These are phyloP conservation scores for Plasmodium billcollinsi DNA, from an alignment of 169 alveolate genomes.

Conservation along the genomic window DNA sequence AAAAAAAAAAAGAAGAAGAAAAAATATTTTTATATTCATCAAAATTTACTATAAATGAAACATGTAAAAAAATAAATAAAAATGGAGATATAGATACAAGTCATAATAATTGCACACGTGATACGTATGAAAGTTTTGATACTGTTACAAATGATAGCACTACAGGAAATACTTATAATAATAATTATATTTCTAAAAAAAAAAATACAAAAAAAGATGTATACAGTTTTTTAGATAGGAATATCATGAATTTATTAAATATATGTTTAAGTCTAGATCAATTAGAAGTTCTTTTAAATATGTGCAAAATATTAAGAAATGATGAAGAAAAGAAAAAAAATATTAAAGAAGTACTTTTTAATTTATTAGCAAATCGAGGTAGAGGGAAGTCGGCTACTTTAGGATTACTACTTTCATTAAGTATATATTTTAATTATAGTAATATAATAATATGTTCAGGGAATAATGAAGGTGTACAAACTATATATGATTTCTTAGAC, in stretches of 20 bases:
- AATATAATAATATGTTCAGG: slow-evolving; percentile 99
- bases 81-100: background rate
- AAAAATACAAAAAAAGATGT: background rate
- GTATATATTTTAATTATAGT: slow-evolving; percentile 92
- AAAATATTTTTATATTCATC: slow-evolving; percentile 39
- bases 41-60: background rate
- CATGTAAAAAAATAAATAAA: background rate
- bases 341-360: slow-evolving; percentile 55
- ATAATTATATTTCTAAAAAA: background rate
- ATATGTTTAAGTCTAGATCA: slow-evolving; percentile 71
- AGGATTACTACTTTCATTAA: slow-evolving; percentile 96
- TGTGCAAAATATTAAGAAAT: slow-evolving; percentile 64
- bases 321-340: slow-evolving; percentile 60
- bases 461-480: slow-evolving; percentile 97
- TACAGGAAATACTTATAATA: background rate
- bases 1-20: slow-evolving; percentile 77
- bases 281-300: slow-evolving; percentile 28
- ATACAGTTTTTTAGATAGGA: slow-evolving; percentile 28
- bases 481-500: slow-evolving; percentile 97
- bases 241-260: slow-evolving; percentile 25
- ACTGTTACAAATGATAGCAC: background rate
- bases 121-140: background rate
- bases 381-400: slow-evolving; percentile 99
- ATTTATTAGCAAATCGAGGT: slow-evolving; percentile 98
- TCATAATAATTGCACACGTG: background rate